phyloP scores from a whole-genome alignment of 208 protist genomes.

The Wallacemonas sp. region DNA sequence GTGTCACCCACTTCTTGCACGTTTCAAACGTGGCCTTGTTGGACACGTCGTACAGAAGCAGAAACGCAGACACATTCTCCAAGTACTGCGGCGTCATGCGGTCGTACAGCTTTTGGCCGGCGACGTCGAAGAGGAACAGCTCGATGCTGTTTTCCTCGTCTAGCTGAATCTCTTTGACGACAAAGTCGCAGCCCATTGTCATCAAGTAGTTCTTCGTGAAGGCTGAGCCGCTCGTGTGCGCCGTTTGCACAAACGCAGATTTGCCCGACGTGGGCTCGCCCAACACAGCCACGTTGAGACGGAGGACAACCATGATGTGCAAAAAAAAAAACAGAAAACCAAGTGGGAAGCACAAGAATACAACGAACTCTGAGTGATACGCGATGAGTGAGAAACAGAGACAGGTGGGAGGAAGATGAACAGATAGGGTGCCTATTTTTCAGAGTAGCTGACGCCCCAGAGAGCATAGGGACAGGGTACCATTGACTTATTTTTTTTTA shows the following conservation, averaged over 20 bases:
- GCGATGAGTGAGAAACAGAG: no score
- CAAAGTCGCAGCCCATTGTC: constrained; percentile 92
- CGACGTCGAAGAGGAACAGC: constrained; percentile 86
- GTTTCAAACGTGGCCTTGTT: constrained; percentile 91
- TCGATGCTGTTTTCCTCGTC: constrained; percentile 87
- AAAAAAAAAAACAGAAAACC: not conserved
- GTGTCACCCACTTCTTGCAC: constrained; percentile 80
- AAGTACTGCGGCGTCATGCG: constrained; percentile 75
- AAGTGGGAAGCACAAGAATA: not conserved
- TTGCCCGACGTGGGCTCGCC: constrained; percentile 91
- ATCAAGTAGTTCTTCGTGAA: constrained; percentile 94
- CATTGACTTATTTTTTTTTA: no score
- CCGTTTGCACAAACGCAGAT: constrained; percentile 90
- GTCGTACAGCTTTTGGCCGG: constrained; percentile 87
- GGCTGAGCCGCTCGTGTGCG: constrained; percentile 82
- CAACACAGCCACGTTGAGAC: constrained; percentile 83
- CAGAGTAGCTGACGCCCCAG: no score
- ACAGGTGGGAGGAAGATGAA: no score
- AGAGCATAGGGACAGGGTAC: no score
- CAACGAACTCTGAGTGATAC: not conserved
- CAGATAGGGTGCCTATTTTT: no score
- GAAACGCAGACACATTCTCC: constrained; percentile 63
- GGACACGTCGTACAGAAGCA: constrained; percentile 90
- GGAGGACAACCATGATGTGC: constrained; percentile 78
- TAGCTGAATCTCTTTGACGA: constrained; percentile 83